A percentile compares a stretch with the other conserved stretches of the same genome.
Evolutionary conservation across 108 stramenopile genomes (phyloP).

Genomic region (Schizochytrium sp.): DNA sequence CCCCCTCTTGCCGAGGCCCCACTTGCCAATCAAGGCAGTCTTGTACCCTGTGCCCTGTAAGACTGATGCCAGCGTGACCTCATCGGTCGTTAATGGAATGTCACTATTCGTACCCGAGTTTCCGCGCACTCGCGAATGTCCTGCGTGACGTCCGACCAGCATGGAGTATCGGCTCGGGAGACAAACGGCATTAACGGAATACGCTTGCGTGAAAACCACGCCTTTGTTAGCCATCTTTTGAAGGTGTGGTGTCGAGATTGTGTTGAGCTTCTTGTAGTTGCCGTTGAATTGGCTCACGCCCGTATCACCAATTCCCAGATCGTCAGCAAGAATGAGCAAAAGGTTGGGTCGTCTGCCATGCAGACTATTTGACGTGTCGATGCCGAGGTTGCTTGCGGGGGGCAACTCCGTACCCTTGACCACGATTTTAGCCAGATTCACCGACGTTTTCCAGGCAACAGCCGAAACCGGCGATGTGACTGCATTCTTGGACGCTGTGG

Average conservation of each 20-base stretch:
- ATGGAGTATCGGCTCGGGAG: not conserved
- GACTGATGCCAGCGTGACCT: not conserved
- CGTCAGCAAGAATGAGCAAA: slow-evolving; percentile 22
- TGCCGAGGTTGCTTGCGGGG: not conserved
- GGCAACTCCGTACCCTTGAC: not conserved
- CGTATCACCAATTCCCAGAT: slow-evolving; percentile 18
- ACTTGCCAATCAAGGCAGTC: not conserved
- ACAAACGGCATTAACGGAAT: slow-evolving; percentile 4
- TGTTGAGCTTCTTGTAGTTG: not conserved
- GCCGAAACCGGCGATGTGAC: not conserved
- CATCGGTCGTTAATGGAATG: not conserved
- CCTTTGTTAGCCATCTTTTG: slow-evolving; percentile 23
- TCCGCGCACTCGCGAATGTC: not conserved
- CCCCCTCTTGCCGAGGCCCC: not conserved
- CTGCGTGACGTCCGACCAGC: not conserved
- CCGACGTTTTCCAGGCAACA: not conserved
- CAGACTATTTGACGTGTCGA: not conserved
- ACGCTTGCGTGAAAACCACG: not conserved
- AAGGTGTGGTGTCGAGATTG: not conserved
- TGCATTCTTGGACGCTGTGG: too few relatives aligned
- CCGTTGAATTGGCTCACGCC: not conserved
- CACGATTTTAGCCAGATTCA: not conserved
- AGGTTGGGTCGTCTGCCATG: not conserved
- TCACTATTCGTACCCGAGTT: not conserved
- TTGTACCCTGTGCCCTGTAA: not conserved